Base-by-base conservation (phyloP, 2,329 filamentous ascomycete species). In the Talaromyces rugulosus region DNA sequence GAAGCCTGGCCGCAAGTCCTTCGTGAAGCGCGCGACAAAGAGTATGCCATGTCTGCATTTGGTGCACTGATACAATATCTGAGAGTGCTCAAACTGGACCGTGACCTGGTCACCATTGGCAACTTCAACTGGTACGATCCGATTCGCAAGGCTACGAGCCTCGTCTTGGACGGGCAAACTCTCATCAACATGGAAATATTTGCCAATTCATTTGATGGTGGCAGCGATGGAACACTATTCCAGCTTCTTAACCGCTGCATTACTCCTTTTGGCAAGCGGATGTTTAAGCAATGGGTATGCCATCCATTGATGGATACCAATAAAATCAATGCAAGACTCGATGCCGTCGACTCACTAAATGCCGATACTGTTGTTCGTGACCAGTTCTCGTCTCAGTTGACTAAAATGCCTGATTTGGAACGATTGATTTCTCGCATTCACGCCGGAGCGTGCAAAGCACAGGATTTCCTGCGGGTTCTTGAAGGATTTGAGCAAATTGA, bases 401-500 rank as follows among this genome's bases (percentile, higher is more conserved):
- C 88, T 63, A 96, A 92, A 76, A 89, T 99, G 82, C 95, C 95
- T 2, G 95, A 99, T 74, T 82, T 99, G 11, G 95, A 99, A 75
- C 85, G 95, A 44, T 84, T 98, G 53, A 96, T 98, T 59, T 99
- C 95, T 30, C 89, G 95, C 8, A 89, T 99, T 11, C 95, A 99
- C 70, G 95, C 95, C 0, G 91, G 91, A 0, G 87, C 87, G n/a
- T 97, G 93, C 78, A 91, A 88, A 71, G 86, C 92, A 0, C 90
- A 95, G 61, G 95, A 99, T 72, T 99, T 99, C 74, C 87, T 98
- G 53, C 90, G 88, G 55, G 94, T 98, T 0, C 82, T 99, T 0
- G 93, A 98, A 74, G 95, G 95, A 0, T 99, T 97, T 68, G 95
- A 98, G 78, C 94, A 97, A 76, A 98, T 99, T 53, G 92, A 97